Conservation (phyloP, 2,329 filamentous ascomycete species). For the Neurospora sp. region DNA sequence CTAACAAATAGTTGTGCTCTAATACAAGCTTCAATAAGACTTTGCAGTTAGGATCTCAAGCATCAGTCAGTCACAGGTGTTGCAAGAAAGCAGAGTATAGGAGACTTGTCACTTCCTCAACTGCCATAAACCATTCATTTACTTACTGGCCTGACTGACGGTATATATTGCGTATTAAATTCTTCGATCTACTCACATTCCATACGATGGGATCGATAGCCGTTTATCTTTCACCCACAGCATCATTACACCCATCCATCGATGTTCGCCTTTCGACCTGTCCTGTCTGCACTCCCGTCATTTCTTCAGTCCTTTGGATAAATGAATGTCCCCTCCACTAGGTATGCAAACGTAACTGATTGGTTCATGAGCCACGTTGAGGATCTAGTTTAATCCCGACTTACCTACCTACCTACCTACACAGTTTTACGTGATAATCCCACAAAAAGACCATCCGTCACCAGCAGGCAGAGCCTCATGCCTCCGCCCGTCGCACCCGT, state of each 20-base stretch:
- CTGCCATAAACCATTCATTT: background rate
- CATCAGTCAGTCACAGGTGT: background rate
- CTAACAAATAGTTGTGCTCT: background rate
- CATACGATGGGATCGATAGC: no score
- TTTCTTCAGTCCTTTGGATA: no score
- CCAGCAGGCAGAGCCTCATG: background rate
- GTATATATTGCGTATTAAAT: no score
- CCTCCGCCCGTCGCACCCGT: background rate
- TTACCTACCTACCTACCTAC: background rate
- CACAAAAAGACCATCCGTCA: background rate
- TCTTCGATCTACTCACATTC: no score
- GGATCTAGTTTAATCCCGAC: background rate
- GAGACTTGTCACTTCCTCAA: background rate
- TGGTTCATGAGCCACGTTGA: background rate
- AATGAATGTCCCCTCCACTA: background rate
- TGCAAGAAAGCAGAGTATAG: background rate
- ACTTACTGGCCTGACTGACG: background rate
- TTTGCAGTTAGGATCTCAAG: background rate
- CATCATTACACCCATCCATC: no score
- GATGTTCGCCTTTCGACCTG: no score
- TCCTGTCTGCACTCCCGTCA: no score
- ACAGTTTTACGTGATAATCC: background rate
- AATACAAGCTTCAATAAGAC: background rate
- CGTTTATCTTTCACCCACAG: no score
- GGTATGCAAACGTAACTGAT: no score